phyloP scores from a whole-genome alignment of 1,139 yeast genomes.

The Lodderomyces orthopsilosis region DNA sequence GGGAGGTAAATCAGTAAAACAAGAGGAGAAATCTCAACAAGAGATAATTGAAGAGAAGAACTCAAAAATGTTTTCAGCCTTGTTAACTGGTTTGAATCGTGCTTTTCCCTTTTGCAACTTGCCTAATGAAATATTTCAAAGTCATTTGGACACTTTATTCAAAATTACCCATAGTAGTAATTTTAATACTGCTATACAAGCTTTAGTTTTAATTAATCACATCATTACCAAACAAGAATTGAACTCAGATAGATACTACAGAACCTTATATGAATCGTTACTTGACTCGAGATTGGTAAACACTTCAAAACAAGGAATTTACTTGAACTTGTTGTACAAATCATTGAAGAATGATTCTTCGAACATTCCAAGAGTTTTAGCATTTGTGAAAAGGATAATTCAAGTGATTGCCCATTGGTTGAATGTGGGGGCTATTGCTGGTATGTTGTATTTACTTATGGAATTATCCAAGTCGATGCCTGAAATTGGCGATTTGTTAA shows the following conservation, averaged over 20 bases:
- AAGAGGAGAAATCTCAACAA: conserved; percentile 59
- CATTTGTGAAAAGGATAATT: conserved; percentile 86
- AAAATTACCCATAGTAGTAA: conserved; percentile 91
- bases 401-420: conserved; percentile 87
- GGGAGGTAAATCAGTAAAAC: conserved; percentile 79
- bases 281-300: conserved; percentile 78
- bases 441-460: conserved; percentile 74
- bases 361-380: conserved; percentile 66
- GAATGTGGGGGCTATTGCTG: conserved; percentile 86
- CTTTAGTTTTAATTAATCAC: conserved; percentile 80
- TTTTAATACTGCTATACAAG: conserved; percentile 92
- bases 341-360: conserved; percentile 69
- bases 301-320: conserved; percentile 88
- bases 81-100: conserved; percentile 92
- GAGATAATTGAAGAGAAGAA: conserved; percentile 82
- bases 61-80: conserved; percentile 82
- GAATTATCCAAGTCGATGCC: conserved; percentile 52
- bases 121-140: conserved; percentile 67
- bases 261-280: conserved; percentile 86
- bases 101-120: conserved; percentile 90
- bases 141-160: conserved; percentile 81
- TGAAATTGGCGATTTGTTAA: conserved; percentile 42
- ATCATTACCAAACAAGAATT: conserved; percentile 58
- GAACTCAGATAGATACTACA: conserved; percentile 72
- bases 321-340: conserved; percentile 80